These are phyloP conservation scores for Rhodosporidiobolus sp. DNA, from an alignment of 768 basidiomycete species.

Conservation along the genomic window DNA sequence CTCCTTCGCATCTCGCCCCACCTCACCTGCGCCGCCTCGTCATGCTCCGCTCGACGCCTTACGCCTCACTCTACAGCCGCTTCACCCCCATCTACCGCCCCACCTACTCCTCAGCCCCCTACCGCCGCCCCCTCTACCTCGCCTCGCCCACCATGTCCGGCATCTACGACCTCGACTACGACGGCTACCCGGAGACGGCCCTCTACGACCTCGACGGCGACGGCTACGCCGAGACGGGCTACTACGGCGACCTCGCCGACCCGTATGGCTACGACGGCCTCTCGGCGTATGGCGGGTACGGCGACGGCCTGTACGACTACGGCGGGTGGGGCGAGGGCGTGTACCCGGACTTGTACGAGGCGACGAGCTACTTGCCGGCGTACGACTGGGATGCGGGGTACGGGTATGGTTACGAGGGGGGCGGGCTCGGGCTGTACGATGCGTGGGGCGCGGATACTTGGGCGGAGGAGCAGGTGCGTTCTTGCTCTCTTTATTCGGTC, in stretches of 20 bases:
- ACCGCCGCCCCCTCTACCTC: too few relatives aligned
- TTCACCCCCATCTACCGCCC: too few relatives aligned
- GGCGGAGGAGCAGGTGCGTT: conserved; percentile 10
- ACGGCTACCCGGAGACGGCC: not conserved
- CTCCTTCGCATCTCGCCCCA: too few relatives aligned
- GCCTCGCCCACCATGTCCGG: too few relatives aligned
- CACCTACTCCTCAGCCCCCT: too few relatives aligned
- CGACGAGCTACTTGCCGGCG: conserved; percentile 5
- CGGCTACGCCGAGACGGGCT: conserved; percentile 5
- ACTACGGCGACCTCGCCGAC: not conserved
- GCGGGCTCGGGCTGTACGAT: not conserved
- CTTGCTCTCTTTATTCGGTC: not conserved
- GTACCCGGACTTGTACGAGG: conserved; percentile 1
- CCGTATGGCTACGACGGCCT: too few relatives aligned
- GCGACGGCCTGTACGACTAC: not conserved
- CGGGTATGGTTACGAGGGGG: not conserved
- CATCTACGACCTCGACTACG: too few relatives aligned
- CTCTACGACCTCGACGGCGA: conserved; percentile 10
- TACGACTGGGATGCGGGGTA: too few relatives aligned
- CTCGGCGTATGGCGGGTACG: not conserved
- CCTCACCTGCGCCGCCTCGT: too few relatives aligned
- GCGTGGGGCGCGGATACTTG: conserved; percentile 16
- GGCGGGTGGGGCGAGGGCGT: not conserved
- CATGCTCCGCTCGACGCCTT: too few relatives aligned
- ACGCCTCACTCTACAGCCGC: too few relatives aligned